Evolutionary conservation across 371 early-diverging fungal genomes (phyloP).

Genomic region (Chytridium lagenaria): DNA sequence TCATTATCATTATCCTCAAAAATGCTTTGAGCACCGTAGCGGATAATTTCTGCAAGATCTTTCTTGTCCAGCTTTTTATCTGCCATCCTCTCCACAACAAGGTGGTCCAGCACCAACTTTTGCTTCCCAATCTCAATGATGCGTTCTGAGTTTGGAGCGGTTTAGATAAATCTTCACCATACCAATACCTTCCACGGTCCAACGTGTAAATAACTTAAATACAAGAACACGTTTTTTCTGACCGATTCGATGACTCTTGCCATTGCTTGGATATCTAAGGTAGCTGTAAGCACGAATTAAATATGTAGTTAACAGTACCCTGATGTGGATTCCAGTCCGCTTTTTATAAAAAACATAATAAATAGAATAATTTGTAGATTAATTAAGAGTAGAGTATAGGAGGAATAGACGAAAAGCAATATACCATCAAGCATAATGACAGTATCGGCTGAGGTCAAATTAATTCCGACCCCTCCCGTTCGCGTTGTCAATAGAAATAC

Average conservation of each 20-base stretch:
- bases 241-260: constrained; percentile 95
- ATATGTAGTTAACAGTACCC: constrained; percentile 65
- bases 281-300: constrained; percentile 4
- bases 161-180: constrained; percentile 41
- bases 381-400: background rate
- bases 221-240: constrained; percentile 88
- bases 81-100: constrained; percentile 83
- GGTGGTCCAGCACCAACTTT: constrained; percentile 85
- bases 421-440: constrained; percentile 92
- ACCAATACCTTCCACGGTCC: constrained; percentile 58
- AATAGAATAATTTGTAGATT: background rate
- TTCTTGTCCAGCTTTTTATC: constrained; percentile 62
- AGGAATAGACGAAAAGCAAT: too few species aligned
- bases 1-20: constrained; percentile 69
- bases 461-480: constrained; percentile 96
- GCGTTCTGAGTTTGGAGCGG: constrained; percentile 64
- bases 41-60: constrained; percentile 75
- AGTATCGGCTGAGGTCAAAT: constrained; percentile 92
- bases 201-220: constrained; percentile 82
- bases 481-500: constrained; percentile 97
- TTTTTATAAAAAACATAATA: constrained; percentile 19
- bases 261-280: constrained; percentile 82
- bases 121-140: constrained; percentile 84
- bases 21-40: constrained; percentile 79
- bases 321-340: constrained; percentile 95